Base-by-base conservation (phyloP, 306 rosid species). In the Cicer judaicum region DNA sequence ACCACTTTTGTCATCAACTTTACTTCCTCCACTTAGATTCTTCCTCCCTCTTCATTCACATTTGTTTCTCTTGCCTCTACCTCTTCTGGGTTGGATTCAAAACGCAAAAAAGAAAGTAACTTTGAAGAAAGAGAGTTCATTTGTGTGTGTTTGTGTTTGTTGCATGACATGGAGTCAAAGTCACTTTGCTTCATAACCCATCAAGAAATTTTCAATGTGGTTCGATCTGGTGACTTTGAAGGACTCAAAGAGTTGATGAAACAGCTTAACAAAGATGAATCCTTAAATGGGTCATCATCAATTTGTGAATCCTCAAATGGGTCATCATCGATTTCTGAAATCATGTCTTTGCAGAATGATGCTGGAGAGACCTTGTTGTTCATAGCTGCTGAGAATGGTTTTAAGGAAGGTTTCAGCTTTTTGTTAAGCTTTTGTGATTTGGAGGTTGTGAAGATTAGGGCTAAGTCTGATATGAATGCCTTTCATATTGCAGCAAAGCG, bases 401-500 rank as follows among this genome's bases (percentile, higher is more conserved):
- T 75, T 19, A 69, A 57, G 75, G 89, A 87, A 7, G 80, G 89
- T 61, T 89, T 93, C 50, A 59, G 75, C 2, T 91, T 78, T 88
- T 80, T 93, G 91, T 81, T 87, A 12, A 56, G 63, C 21, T 79
- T 87, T 15, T 88, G 89, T 76, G 85, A 86, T 77, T 15, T 87
- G 34, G 85, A 88, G 81, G 62, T 79, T 4, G 77, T 87, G 24
- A 91, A 85, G 85, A 93, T 91, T 79, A 84, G 92, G 87, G 86
- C 97, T 18, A 89, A 87, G 74, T 80, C 83, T 75, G 97, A 91
- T 80, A 78, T 91, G 91, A 81, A 91, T 81, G 85, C 88, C 36
- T 84, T 93, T 70, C 93, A 91, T 49, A 85, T 88, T 13, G 98
- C 97, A 36, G 94, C 97, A 10, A 91, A 91, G 79, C 81, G 74